These are phyloP conservation scores for Starmera stellimalicola DNA, from an alignment of 1,139 yeast genomes.

Conservation along the genomic window DNA sequence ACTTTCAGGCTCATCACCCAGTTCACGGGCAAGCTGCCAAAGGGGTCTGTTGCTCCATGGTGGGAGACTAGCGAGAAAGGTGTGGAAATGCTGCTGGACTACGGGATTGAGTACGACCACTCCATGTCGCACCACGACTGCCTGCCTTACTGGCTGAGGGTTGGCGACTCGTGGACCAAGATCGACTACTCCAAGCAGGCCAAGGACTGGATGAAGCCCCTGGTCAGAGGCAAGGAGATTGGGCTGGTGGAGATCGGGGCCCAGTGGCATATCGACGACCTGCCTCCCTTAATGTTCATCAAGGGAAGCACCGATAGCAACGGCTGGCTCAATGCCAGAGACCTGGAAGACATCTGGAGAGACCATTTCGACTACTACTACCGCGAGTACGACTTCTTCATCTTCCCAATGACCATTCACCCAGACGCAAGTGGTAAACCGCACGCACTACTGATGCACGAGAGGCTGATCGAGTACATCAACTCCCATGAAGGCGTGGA, in stretches of 20 bases:
- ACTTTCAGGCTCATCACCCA: constrained; percentile 22
- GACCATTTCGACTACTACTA: constrained; percentile 25
- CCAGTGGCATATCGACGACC: constrained; percentile 24
- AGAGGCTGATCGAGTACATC: constrained; percentile 23
- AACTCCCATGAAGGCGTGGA: constrained; percentile 26
- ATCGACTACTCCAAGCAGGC: constrained; percentile 24
- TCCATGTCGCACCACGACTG: constrained; percentile 25
- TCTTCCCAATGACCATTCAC: constrained; percentile 25
- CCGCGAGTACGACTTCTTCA: constrained; percentile 24
- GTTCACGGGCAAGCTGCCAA: constrained; percentile 23
- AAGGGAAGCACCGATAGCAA: constrained; percentile 20
- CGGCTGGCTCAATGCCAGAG: constrained; percentile 26
- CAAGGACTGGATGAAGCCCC: constrained; percentile 25
- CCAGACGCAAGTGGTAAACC: constrained; percentile 26
- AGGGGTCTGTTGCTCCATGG: constrained; percentile 26
- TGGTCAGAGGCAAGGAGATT: constrained; percentile 21
- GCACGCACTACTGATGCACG: constrained; percentile 25
- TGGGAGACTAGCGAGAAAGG: constrained; percentile 25
- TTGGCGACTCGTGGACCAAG: constrained; percentile 26
- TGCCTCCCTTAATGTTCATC: constrained; percentile 24
- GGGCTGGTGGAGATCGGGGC: constrained; percentile 25
- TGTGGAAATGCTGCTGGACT: constrained; percentile 22
- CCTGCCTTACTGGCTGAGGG: constrained; percentile 24
- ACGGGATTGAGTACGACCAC: constrained; percentile 25
- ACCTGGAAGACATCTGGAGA: constrained; percentile 25